These are phyloP conservation scores for Arthroderma sp. DNA, from an alignment of 2,329 filamentous ascomycete genomes.

Conservation along the genomic window DNA sequence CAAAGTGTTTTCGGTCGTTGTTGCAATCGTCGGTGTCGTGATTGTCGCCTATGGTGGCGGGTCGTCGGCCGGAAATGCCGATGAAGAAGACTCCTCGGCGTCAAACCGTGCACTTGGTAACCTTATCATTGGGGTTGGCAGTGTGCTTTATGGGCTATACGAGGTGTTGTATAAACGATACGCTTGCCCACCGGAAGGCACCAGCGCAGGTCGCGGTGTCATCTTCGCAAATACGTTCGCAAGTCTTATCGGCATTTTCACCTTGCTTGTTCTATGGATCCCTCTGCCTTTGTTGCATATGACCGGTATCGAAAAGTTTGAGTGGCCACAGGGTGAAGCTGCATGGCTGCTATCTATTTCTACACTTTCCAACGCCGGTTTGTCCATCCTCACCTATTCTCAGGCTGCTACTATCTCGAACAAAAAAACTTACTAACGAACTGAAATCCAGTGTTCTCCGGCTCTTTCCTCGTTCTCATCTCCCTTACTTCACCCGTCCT, in stretches of 20 bases:
- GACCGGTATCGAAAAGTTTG: constrained; percentile 67
- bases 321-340: constrained; percentile 62
- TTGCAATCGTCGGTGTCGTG: constrained; percentile 81
- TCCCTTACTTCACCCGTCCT: constrained; percentile 85
- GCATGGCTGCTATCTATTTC: constrained; percentile 69
- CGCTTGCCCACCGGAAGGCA: constrained; percentile 85
- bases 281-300: constrained; percentile 74
- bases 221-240: constrained; percentile 92
- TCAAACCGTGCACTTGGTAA: constrained; percentile 69
- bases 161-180: constrained; percentile 92
- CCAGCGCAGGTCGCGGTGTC: constrained; percentile 72
- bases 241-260: constrained; percentile 75
- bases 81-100: constrained; percentile 34
- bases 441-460: constrained; percentile 52
- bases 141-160: constrained; percentile 88
- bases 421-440: not conserved
- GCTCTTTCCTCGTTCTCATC: constrained; percentile 84
- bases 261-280: constrained; percentile 77
- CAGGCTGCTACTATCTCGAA: not conserved
- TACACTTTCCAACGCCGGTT: constrained; percentile 71
- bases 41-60: constrained; percentile 90
- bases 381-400: constrained; percentile 18
- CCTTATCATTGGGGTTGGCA: constrained; percentile 78
- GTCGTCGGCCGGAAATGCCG: constrained; percentile 37
- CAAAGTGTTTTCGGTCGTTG: constrained; percentile 72